A percentile compares a stretch with the other conserved stretches of the same genome.
phyloP scores from a whole-genome alignment of 176 grass and related monocot species.

The Phoenix roebelenii region DNA sequence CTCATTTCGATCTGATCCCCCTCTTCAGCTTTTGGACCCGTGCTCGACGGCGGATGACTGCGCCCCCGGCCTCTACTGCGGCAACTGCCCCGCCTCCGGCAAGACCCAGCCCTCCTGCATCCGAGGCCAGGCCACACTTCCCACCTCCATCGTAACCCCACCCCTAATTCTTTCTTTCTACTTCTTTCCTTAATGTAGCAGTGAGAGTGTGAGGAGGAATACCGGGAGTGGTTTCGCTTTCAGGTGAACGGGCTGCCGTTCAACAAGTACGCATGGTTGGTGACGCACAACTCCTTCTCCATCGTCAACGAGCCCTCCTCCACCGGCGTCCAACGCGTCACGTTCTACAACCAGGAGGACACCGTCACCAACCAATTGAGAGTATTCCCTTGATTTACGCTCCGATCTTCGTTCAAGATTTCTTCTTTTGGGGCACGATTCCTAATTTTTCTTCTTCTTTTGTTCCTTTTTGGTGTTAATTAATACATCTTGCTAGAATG shows the following conservation, averaged over 20 bases:
- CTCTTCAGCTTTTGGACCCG: constrained; percentile 31
- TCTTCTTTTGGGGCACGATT: no score
- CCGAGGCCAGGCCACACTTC: constrained; percentile 68
- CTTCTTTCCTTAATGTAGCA: no score
- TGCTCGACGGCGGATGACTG: constrained; percentile 70
- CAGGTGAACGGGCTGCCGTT: constrained; percentile 78
- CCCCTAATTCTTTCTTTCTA: not conserved
- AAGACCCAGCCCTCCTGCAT: constrained; percentile 45
- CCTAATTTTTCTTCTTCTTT: no score
- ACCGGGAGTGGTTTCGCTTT: not conserved
- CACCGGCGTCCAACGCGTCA: constrained; percentile 73
- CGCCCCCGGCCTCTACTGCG: constrained; percentile 64
- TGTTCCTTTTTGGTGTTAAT: not conserved
- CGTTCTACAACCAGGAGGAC: constrained; percentile 99
- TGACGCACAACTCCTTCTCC: constrained; percentile 97
- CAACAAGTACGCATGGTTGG: constrained; percentile 85
- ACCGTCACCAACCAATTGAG: constrained; percentile 81
- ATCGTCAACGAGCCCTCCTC: constrained; percentile 67
- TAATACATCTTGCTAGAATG: constrained; percentile 46
- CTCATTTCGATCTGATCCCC: no score
- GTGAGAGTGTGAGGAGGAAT: no score
- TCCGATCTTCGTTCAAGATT: not conserved
- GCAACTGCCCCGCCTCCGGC: constrained; percentile 63
- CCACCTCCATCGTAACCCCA: constrained; percentile 52
- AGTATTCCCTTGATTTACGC: constrained; percentile 14